Base-by-base conservation (phyloP, 495 filamentous ascomycete species). In the Xylaria scruposa region DNA sequence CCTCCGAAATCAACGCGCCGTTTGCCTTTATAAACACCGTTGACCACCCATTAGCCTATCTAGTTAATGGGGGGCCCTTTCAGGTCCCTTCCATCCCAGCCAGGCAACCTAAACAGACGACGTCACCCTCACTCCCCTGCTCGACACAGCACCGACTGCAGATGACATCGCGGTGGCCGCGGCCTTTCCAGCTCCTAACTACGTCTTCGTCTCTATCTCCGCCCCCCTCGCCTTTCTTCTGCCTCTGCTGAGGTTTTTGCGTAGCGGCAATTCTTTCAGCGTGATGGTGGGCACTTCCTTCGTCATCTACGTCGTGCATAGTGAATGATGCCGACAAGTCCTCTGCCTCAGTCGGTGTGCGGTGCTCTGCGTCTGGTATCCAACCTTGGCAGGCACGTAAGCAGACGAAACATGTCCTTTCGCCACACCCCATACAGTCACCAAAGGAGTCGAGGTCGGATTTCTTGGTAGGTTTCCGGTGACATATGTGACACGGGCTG, bases 81-180 rank as follows among this genome's bases (percentile, higher is more conserved):
- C 60, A 79, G 12, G 72, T 67, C n/a, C 81, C 81, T 63, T 83
- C 81, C 67, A 85, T 77, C 29, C 79, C 79, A 26, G 78, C 80
- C 8, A 85, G 67, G 70, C 84, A 86, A 2, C 83, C 84, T 17
- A 85, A 72, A 51, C 84, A 86, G 0, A 84, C 80, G 24, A 85
- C 81, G 49, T 86, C 84, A 47, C 84, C 84, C 24, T 85, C 80
- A n/a, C 56, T 36, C 0, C 84, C 83, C 31, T 74, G 75, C 64
- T 86, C 84, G 6, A 85, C 79, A 60, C 84, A 85, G 73, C 84
- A 86, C 3, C 78, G 77, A 46, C 84, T 85, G 73, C 84, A 86
- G 6, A 86, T 74, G 72, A 83, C 76, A 29, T 74, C 71, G 29
- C 79, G 73, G 72, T 86, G 84, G 17, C 81, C 81, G 31, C 77